Conservation (phyloP, 306 rosid genomes). For the Begonia peltatifolia region DNA sequence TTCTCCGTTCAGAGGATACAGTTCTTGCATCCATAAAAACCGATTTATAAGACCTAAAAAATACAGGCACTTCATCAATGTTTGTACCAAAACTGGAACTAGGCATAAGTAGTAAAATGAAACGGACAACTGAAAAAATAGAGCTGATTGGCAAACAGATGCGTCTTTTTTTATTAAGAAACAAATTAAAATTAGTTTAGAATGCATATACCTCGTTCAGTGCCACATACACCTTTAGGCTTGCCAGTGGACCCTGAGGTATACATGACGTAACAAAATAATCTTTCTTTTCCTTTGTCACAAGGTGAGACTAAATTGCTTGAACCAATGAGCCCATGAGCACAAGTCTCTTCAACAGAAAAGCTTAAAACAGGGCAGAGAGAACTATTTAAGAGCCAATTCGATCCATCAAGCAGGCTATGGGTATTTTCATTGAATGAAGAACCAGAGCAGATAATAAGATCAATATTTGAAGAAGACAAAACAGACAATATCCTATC, state of each 20-base stretch:
- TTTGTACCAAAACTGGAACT: neutral
- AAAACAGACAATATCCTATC: conserved; percentile 37
- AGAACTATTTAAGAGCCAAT: conserved; percentile 31
- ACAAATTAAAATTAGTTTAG: conserved; percentile 4
- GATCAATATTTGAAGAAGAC: conserved; percentile 39
- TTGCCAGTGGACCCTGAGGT: conserved; percentile 94
- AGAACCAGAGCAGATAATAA: conserved; percentile 36
- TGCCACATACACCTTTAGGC: conserved; percentile 87
- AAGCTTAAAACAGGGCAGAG: conserved; percentile 30
- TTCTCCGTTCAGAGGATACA: conserved; percentile 44
- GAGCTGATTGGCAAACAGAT: no score
- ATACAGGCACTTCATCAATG: conserved; percentile 2
- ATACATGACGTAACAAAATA: conserved; percentile 71
- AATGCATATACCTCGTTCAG: conserved; percentile 47
- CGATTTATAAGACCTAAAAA: conserved; percentile 67
- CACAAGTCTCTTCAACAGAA: conserved; percentile 30
- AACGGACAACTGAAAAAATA: no score
- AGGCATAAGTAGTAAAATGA: neutral
- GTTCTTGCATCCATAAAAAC: conserved; percentile 75
- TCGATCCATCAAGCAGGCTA: conserved; percentile 24
- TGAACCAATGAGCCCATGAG: conserved; percentile 10
- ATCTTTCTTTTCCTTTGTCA: conserved; percentile 31
- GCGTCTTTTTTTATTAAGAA: no score
- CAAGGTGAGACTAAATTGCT: conserved; percentile 37
- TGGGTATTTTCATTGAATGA: conserved; percentile 26